Conservation (phyloP, 176 grass and related monocot species). For the Aegilops speltoides region DNA sequence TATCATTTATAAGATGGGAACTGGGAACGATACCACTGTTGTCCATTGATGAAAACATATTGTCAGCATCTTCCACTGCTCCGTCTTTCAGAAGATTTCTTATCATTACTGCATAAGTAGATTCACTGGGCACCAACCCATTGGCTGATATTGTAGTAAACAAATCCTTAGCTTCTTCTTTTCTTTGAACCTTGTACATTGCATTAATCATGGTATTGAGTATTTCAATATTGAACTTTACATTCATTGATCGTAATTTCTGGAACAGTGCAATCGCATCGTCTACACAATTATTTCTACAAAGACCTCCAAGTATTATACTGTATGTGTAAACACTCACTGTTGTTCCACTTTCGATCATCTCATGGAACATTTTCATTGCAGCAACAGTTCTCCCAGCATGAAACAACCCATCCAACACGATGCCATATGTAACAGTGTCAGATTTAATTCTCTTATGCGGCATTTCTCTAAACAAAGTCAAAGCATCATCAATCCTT, state of each 20-base stretch:
- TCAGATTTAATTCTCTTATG: neutral
- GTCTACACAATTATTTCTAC: neutral
- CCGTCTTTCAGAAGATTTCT: neutral
- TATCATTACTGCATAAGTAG: neutral
- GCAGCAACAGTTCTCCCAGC: neutral
- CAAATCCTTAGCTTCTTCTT: neutral
- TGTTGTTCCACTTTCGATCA: neutral
- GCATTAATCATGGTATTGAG: conserved; percentile 2
- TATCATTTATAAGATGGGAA: neutral
- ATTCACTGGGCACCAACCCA: neutral
- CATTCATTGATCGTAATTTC: neutral
- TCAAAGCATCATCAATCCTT: neutral
- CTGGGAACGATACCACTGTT: neutral
- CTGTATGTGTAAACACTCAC: fast-evolving
- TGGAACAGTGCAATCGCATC: neutral
- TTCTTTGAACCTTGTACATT: neutral
- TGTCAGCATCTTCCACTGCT: neutral
- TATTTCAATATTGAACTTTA: neutral
- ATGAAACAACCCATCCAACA: neutral
- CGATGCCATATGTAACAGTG: neutral
- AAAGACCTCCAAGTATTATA: neutral
- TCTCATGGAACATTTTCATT: neutral
- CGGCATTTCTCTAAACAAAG: no score
- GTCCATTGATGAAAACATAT: neutral
- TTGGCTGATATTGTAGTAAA: neutral